phyloP scores from a whole-genome alignment of 495 filamentous ascomycete species.

The Tuber magnatum region DNA sequence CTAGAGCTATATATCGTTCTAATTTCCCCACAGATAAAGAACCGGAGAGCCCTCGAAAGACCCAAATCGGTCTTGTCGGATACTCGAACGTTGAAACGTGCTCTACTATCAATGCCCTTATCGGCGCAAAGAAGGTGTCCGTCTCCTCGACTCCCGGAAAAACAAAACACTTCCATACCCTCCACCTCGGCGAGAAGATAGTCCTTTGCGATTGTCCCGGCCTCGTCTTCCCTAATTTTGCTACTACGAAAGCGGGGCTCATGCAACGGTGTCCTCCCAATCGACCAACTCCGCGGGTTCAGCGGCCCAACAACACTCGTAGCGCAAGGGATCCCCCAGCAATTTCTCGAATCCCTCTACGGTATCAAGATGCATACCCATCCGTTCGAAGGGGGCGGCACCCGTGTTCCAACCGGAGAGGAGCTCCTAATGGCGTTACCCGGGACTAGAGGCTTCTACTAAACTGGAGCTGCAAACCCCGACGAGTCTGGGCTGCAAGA shows the following conservation, averaged over 20 bases:
- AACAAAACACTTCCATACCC: conserved; percentile 99
- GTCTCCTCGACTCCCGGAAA: conserved; percentile 97
- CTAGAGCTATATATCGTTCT: background rate
- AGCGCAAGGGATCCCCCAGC: conserved; percentile 81
- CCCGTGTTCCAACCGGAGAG: conserved; percentile 75
- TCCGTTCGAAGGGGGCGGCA: conserved; percentile 87
- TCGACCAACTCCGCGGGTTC: conserved; percentile 93
- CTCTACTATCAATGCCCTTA: conserved; percentile 96
- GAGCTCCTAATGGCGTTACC: conserved; percentile 85
- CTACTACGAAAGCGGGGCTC: conserved; percentile 90
- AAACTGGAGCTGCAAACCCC: conserved; percentile 76
- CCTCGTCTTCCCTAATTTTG: conserved; percentile 97
- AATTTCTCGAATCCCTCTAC: conserved; percentile 85
- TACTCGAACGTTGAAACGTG: conserved; percentile 99
- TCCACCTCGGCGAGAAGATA: conserved; percentile 81
- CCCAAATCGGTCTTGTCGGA: conserved; percentile 86
- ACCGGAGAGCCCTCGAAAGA: conserved; percentile 54
- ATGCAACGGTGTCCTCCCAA: conserved; percentile 94
- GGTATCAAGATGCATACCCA: conserved; percentile 79
- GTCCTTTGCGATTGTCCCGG: conserved; percentile 97
- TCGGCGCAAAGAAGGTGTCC: conserved; percentile 94
- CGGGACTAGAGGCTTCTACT: conserved; percentile 77
- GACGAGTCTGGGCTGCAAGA: conserved; percentile 90
- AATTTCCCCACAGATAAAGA: conserved; percentile 40
- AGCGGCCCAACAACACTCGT: conserved; percentile 81